A percentile compares a stretch with the other conserved stretches of the same genome.
These are phyloP conservation scores for Gaertneriomyces semiglobifer DNA, from an alignment of 192 early-diverging fungal species.

Conservation along the genomic window DNA sequence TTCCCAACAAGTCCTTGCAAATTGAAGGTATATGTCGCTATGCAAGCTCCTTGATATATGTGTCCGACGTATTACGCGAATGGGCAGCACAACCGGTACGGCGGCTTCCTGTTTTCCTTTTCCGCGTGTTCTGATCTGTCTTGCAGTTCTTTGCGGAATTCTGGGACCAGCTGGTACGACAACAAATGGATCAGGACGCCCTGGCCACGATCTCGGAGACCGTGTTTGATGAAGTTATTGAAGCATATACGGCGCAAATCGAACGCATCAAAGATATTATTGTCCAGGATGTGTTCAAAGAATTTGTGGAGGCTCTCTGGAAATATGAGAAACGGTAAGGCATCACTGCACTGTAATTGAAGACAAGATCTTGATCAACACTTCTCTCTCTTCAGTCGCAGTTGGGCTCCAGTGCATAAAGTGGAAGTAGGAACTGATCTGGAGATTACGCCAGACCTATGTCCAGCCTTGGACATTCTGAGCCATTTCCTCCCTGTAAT, in stretches of 20 bases:
- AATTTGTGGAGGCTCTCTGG: conserved; percentile 25
- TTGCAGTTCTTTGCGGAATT: conserved; percentile 29
- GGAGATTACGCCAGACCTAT: conserved; percentile 26
- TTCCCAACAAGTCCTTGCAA: conserved; percentile 3
- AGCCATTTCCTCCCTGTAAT: conserved; percentile 13
- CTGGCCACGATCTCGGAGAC: conserved; percentile 3
- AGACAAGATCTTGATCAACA: background rate
- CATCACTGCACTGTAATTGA: too few relatives aligned
- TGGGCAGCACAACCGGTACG: conserved; percentile 32
- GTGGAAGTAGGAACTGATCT: background rate
- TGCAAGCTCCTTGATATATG: conserved; percentile 20
- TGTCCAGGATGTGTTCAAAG: conserved; percentile 24
- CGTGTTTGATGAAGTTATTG: conserved; percentile 25
- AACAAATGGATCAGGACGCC: background rate
- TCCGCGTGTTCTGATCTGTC: background rate
- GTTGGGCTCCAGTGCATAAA: conserved; percentile 14
- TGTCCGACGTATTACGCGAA: conserved; percentile 17
- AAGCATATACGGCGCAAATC: conserved; percentile 16
- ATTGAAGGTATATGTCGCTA: conserved; percentile 24
- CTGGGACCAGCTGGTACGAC: conserved; percentile 23
- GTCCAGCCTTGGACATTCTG: conserved; percentile 15
- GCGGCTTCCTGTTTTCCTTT: background rate
- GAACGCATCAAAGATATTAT: conserved; percentile 14
- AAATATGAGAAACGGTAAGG: conserved; percentile 27
- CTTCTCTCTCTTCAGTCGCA: conserved; percentile 13